Percentiles rank a stretch among this genome's conserved stretches.
phyloP scores from a whole-genome alignment of 1,284 basidiomycete genomes.

The Microbotryum lychnidis-dioicae region DNA sequence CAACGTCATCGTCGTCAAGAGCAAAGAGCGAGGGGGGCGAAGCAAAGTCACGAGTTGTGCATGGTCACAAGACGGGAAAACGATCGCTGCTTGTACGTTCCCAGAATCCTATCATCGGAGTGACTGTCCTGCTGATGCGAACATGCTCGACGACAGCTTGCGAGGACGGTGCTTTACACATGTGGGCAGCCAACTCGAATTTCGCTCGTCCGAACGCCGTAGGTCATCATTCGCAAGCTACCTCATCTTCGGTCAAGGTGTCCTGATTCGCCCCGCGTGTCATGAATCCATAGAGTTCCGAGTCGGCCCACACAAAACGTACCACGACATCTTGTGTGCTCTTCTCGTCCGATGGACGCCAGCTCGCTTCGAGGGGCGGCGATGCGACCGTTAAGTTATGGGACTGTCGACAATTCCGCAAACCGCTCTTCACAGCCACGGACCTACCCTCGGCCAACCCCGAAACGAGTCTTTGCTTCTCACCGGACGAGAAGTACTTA shows the following conservation, averaged over 20 bases:
- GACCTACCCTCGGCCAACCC: conserved; percentile 72
- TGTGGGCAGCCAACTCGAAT: conserved; percentile 89
- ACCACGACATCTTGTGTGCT: conserved; percentile 74
- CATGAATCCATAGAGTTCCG: conserved; percentile 52
- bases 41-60: conserved; percentile 78
- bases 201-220: conserved; percentile 68
- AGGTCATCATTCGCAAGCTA: conserved; percentile 1
- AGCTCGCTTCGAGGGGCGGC: conserved; percentile 74
- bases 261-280: too few relatives aligned
- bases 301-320: conserved; percentile 73
- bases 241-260: not conserved
- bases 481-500: conserved; percentile 77
- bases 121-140: not conserved
- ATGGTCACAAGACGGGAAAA: conserved; percentile 67
- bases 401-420: conserved; percentile 82
- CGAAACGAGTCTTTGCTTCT: conserved; percentile 84
- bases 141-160: conserved; percentile 52
- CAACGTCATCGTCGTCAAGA: conserved; percentile 88
- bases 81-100: conserved; percentile 71
- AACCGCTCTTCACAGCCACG: conserved; percentile 59
- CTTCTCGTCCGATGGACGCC: conserved; percentile 74
- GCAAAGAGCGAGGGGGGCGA: conserved; percentile 87
- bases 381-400: conserved; percentile 97
- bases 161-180: conserved; percentile 78
- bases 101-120: not conserved